Base-by-base conservation (phyloP, 345 rosid species). In the Bruguiera parviflora region DNA sequence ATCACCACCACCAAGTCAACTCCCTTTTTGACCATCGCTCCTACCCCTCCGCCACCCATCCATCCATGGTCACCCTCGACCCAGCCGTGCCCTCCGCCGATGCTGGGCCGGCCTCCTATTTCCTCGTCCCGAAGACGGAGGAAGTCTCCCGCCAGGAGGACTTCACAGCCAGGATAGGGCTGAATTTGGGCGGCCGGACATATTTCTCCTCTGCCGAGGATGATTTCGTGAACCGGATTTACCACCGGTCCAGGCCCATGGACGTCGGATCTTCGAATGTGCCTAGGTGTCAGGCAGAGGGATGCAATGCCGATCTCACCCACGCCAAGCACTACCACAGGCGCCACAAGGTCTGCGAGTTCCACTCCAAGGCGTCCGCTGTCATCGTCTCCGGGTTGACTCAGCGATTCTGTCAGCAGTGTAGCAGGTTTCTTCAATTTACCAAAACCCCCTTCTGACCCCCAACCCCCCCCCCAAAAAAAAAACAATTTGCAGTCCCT, bases 351-450 rank as follows among this genome's bases (percentile, higher is more conserved):
- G 99, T 95, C 43, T 95, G 99, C 61, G 99, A 95, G 77, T 95
- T 84, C 70, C 99, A 95, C 81, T 95, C 99, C 24, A 95, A 95
- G 63, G 95, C 99, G 1, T 83, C 99, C 6, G 89, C 96, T 2
- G 99, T 91, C 52, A 78, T 89, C 8, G 86, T 96, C 5, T 90
- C 90, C 74, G 96, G 99, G 8, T 73, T 88, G 67, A 91, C 96
- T 77, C 99, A 95, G 84, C 91, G 99, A 32, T 95, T 95, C 86
- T 95, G 99, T 84, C 99, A 95, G 78, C 99, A 95, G 84, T 95
- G 99, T 63, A 95, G 99, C 97, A 91, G 99, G 99, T 90, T 78
- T 59, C 69, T 57, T 6, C 33, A 76, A 73, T 66, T 77, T 71
- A 71, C 77, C 43, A 52, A 59, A 69, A 61, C 71, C 63, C 76